A percentile compares a stretch with the other conserved stretches of the same genome.
Conservation (phyloP, 495 filamentous ascomycete species). For the Annulohypoxylon moriforme region DNA sequence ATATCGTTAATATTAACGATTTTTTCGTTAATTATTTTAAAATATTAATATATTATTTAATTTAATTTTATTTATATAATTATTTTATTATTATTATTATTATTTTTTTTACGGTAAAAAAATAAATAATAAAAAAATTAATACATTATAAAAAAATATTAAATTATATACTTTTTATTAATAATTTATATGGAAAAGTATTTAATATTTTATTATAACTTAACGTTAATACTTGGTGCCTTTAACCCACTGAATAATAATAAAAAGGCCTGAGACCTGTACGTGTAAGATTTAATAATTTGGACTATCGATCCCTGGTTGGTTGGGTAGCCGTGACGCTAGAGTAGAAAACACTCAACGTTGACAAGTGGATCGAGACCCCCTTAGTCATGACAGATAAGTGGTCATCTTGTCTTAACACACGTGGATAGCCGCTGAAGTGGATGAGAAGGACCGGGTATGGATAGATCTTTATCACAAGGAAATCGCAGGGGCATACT, state of each 20-base stretch:
- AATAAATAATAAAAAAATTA: too few relatives aligned
- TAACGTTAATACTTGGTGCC: neutral
- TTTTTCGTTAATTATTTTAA: too few relatives aligned
- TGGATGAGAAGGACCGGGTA: neutral
- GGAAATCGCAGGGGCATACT: neutral
- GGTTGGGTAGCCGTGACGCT: neutral
- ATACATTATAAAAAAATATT: too few relatives aligned
- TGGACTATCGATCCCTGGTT: neutral
- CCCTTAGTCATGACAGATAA: neutral
- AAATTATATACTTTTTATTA: too few relatives aligned
- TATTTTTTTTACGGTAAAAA: too few relatives aligned
- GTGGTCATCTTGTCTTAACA: neutral
- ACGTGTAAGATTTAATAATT: neutral
- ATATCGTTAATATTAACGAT: too few relatives aligned
- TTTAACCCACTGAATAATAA: too few relatives aligned
- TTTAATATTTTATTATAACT: neutral
- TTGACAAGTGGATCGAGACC: conserved; percentile 16
- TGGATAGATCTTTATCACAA: neutral
- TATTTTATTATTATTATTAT: too few relatives aligned
- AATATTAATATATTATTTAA: too few relatives aligned
- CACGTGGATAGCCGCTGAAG: neutral
- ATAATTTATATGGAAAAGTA: too few relatives aligned
- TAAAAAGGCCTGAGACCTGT: too few relatives aligned
- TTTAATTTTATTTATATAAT: too few relatives aligned
- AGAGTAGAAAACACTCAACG: neutral